Base-by-base conservation (phyloP, 2,329 filamentous ascomycete species). In the Beauveria brongniartii region DNA sequence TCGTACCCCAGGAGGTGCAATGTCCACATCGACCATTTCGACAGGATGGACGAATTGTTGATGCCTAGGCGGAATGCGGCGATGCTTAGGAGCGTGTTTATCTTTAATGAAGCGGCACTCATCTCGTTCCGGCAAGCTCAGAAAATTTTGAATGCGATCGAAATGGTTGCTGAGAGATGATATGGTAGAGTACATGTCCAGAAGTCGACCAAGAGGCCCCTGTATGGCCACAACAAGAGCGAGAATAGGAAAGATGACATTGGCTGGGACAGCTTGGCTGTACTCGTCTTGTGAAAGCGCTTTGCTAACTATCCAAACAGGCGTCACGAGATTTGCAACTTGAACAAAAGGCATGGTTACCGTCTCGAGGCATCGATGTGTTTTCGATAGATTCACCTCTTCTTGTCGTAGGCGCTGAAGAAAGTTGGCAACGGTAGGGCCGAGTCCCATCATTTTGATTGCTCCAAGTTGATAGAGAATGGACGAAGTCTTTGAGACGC, bases 381-480 rank as follows among this genome's bases (percentile, higher is more conserved):
- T 18, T 9, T 30, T 37, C 1, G 41, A 59, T 10, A 59, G 5
- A 3, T 22, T 37, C 1, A 54, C n/a, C 28, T 59, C 57, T 28
- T 54, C 48, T 26, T 28, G 47, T 40, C 60, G 54, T 9, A 48
- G 26, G 7, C 30, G 37, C 22, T 58, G 53, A 12, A 62, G 46
- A 43, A 34, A 24, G 5, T 41, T 12, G 6, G 6, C 54, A 10
- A 58, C 20, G 18, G 54, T 46, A 24, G 44, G 40, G 9, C 47
- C 60, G 43, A 62, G 54, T 2, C 60, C 60, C 47, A 58, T 54
- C 47, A 54, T 53, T 22, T 62, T 62, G n/a, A 62, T 58, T 5
- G 34, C 48, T 6, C 43, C 47, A 3, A 62, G 37, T 18, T 62
- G 60, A 20, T 52, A 34, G 3, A 62, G 28, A 22, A 58, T 22